Evolutionary conservation across 495 filamentous ascomycete genomes (phyloP), one percentile per base, ranked within the genome.

Genomic region (Xylaria palmicola): DNA sequence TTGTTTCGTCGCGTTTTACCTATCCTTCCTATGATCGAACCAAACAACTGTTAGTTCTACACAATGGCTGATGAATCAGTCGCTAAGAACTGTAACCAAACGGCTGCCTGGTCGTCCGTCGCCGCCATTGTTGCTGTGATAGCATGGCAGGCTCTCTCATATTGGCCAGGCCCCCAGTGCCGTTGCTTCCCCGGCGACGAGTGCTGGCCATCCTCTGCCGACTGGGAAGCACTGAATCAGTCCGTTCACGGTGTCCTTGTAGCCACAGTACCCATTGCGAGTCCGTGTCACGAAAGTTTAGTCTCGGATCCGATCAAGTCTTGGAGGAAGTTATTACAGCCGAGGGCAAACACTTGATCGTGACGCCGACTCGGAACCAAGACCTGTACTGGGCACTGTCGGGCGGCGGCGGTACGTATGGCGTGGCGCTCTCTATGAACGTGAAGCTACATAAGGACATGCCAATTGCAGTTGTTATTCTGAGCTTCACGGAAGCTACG

Each of bases 361-460:
- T 79, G 15, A 78, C 74, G 41, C 66, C 70, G 19, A 66, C 65
- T n/a, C 68, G 75, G 34, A 74, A 83, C 51, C 49, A 61, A 26
- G 79, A 83, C 56, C 73, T 84, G 13, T 85, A 83, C 54, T 78
- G 78, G 71, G 83, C 81, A 1, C 67, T 88, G 15, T 72, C 82
- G 17, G 84, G 85, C 0, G 83, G 84, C 5, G 76, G 77, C 15
- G 75, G 72, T 60, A 83, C 80, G 39, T 86, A 74, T 56, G 83
- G 83, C 10, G 71, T 84, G 7, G 79, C 85, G 6, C 79, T 78
- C 19, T 82, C 80, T 1, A 63, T 84, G 43, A 76, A 75, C 22
- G 73, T 81, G 47, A 79, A 78, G 32, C 76, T 79, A 22, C 70
- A 77, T 51, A 75, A 68, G 24, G 78, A 79, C 57, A 66, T 72